Percentiles rank a stretch among this genome's conserved stretches.
Conservation (phyloP, 345 rosid genomes). For the Excoecaria agallocha region DNA sequence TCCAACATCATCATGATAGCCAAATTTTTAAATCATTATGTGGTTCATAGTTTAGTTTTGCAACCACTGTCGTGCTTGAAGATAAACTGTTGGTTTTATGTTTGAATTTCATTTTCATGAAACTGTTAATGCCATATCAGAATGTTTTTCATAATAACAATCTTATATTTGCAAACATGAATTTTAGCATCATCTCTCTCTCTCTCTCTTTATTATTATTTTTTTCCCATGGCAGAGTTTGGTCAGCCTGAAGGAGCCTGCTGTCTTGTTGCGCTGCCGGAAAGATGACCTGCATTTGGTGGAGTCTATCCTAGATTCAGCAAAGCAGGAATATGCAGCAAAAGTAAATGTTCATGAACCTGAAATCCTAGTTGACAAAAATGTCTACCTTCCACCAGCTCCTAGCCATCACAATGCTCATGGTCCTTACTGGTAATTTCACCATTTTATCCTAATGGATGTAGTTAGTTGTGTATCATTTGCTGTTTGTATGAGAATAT, state of each 20-base stretch:
- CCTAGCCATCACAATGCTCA: slow-evolving; percentile 73
- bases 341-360: slow-evolving; percentile 73
- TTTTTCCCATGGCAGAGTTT: slow-evolving; percentile 53
- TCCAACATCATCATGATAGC: background rate
- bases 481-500: background rate
- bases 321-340: slow-evolving; percentile 66
- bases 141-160: background rate
- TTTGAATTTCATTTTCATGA: slow-evolving; percentile 3
- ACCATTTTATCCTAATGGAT: background rate
- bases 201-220: background rate
- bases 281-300: slow-evolving; percentile 67
- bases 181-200: background rate
- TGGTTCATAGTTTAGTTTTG: background rate
- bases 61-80: background rate
- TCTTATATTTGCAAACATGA: background rate
- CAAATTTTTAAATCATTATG: background rate
- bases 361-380: slow-evolving; percentile 64
- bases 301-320: slow-evolving; percentile 67
- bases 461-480: background rate
- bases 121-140: background rate
- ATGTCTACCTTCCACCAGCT: slow-evolving; percentile 77
- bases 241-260: slow-evolving; percentile 91
- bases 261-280: slow-evolving; percentile 88
- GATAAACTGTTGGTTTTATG: background rate
- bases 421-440: slow-evolving; percentile 68